phyloP scores from a whole-genome alignment of 495 filamentous ascomycete genomes.

The Massariosphaeria phaeospora region DNA sequence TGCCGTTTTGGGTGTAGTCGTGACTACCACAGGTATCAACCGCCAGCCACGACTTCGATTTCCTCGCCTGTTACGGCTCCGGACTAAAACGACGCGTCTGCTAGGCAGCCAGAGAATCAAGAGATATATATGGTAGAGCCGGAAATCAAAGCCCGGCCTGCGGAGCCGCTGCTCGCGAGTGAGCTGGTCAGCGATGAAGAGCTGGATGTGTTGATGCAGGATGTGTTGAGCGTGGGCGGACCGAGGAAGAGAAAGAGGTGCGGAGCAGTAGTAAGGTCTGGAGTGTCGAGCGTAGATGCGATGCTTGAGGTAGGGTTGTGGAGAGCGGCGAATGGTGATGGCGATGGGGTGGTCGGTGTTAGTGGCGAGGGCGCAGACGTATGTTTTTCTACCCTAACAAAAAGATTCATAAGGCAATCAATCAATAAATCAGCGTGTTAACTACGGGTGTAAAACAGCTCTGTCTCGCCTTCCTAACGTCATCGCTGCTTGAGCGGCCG shows the following conservation, averaged over 20 bases:
- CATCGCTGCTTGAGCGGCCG: slow-evolving; percentile 28
- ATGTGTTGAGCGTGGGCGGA: too few relatives aligned
- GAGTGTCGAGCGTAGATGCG: too few relatives aligned
- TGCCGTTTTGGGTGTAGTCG: too few relatives aligned
- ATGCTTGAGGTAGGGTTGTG: too few relatives aligned
- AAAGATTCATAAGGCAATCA: neutral
- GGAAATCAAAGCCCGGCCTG: neutral
- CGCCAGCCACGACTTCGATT: too few relatives aligned
- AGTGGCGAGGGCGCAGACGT: too few relatives aligned
- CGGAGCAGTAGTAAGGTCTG: slow-evolving; percentile 25
- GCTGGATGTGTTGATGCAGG: slow-evolving; percentile 5
- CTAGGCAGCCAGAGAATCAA: neutral
- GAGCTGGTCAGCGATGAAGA: slow-evolving; percentile 6
- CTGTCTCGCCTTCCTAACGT: slow-evolving; percentile 14
- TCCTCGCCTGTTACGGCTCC: too few relatives aligned
- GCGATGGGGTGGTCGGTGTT: too few relatives aligned
- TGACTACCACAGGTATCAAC: too few relatives aligned
- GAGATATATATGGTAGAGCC: neutral
- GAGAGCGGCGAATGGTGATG: too few relatives aligned
- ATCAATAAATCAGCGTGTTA: too few relatives aligned
- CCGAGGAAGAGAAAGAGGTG: slow-evolving; percentile 19
- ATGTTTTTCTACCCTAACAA: neutral
- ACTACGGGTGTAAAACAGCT: too few relatives aligned
- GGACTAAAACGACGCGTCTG: neutral
- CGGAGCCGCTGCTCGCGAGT: slow-evolving; percentile 14